Percentiles rank a stretch among this genome's conserved stretches.
These are phyloP conservation scores for Aspergillus neotritici DNA, from an alignment of 2,329 filamentous ascomycete genomes.

Conservation along the genomic window DNA sequence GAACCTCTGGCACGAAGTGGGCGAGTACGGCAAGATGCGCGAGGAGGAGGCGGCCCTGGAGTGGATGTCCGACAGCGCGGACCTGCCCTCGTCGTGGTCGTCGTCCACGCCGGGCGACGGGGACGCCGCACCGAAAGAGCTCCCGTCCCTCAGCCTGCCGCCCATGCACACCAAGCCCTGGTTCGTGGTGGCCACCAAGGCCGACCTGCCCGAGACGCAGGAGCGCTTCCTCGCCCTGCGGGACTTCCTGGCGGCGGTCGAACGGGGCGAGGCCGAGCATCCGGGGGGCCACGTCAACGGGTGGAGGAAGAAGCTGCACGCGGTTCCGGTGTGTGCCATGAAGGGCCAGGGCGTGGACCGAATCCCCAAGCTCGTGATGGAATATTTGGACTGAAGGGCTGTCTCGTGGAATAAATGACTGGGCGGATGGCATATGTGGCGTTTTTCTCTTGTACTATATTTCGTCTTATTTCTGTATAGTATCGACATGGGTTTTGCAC, in stretches of 20 bases:
- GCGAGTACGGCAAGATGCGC: conserved; percentile 76
- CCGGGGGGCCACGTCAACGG: conserved; percentile 67
- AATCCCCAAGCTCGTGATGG: conserved; percentile 39
- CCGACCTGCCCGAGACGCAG: conserved; percentile 72
- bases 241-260: conserved; percentile 63
- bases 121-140: conserved; percentile 14
- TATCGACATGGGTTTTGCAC: no score
- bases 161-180: conserved; percentile 90
- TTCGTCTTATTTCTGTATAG: no score
- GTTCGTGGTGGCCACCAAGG: conserved; percentile 94
- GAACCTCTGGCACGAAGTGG: conserved; percentile 83
- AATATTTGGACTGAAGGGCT: conserved; percentile 32
- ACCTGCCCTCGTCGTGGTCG: background rate
- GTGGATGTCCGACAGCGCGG: conserved; percentile 35
- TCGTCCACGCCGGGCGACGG: conserved; percentile 2
- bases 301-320: conserved; percentile 53
- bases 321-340: conserved; percentile 85
- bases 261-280: conserved; percentile 59
- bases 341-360: conserved; percentile 72
- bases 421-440: background rate
- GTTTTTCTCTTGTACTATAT: no score
- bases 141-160: conserved; percentile 50
- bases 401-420: background rate
- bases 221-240: conserved; percentile 68
- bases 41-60: conserved; percentile 60